Percentiles rank a stretch among this genome's conserved stretches.
Conservation (phyloP, 257 asterid species). For the Capsicum baccatum region DNA sequence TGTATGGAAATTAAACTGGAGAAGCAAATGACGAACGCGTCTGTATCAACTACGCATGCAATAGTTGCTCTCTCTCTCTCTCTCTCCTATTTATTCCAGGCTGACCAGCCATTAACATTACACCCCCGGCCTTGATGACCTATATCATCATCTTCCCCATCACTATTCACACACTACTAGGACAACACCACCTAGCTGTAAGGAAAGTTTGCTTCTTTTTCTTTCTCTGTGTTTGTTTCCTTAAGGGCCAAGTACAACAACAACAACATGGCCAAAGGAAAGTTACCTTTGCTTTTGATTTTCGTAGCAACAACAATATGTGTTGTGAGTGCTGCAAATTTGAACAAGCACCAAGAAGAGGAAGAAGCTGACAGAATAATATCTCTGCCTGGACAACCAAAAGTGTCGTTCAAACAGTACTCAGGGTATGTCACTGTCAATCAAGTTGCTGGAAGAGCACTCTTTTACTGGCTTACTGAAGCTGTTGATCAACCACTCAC, state of each 20-base stretch:
- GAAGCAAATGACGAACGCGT: not conserved
- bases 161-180: conserved; percentile 28
- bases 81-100: conserved; percentile 37
- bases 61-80: not conserved
- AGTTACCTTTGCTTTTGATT: conserved; percentile 23
- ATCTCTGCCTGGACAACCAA: conserved; percentile 88
- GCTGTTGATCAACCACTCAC: conserved; percentile 55
- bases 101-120: not conserved
- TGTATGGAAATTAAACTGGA: not conserved
- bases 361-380: conserved; percentile 74
- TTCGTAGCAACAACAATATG: conserved; percentile 21
- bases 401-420: conserved; percentile 70
- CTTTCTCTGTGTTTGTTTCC: not conserved
- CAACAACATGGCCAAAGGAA: conserved; percentile 16
- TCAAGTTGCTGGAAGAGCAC: conserved; percentile 76
- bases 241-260: not conserved
- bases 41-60: conserved; percentile 28
- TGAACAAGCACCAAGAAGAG: conserved; percentile 30
- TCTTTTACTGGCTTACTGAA: conserved; percentile 91
- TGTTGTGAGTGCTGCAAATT: not conserved
- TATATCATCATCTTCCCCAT: not conserved
- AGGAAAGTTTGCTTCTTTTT: not conserved
- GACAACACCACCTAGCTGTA: not conserved
- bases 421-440: conserved; percentile 89
- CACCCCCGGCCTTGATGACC: conserved; percentile 15